phyloP scores from a whole-genome alignment of 192 early-diverging fungal genomes.

The Entomortierella beljakovae region DNA sequence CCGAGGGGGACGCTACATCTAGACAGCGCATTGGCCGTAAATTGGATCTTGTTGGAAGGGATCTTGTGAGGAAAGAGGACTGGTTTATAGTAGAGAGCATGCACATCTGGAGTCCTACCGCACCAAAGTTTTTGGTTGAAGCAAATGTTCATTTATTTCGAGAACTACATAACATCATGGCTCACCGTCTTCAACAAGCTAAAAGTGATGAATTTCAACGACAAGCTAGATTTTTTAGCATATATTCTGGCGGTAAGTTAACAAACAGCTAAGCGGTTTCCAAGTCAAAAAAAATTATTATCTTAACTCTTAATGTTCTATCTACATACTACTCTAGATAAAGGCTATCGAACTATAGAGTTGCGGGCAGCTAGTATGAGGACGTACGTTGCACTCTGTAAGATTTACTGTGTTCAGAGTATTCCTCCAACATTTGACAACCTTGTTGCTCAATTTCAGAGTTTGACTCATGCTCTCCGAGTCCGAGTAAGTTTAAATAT shows the following conservation, averaged over 20 bases:
- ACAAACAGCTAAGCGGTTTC: neutral
- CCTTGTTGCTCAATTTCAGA: neutral
- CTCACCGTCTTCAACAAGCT: neutral
- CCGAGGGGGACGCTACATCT: neutral
- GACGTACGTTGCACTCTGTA: conserved; percentile 1
- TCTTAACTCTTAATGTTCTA: neutral
- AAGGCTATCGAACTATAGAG: neutral
- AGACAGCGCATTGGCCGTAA: neutral
- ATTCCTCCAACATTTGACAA: neutral
- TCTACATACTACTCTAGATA: neutral
- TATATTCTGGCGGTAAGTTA: conserved; percentile 7
- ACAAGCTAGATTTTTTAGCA: neutral
- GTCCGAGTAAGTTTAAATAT: conserved; percentile 2
- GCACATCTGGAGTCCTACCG: neutral
- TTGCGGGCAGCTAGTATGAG: neutral
- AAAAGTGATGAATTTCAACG: neutral
- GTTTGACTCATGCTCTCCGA: conserved; percentile 2
- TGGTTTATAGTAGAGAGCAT: conserved; percentile 9
- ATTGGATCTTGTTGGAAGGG: conserved; percentile 2
- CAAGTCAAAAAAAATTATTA: neutral
- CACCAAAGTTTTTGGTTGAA: conserved; percentile 5
- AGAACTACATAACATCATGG: conserved; percentile 4
- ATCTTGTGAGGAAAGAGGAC: neutral
- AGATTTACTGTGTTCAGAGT: neutral
- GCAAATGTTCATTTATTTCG: conserved; percentile 7